Base-by-base conservation (phyloP, 73 alveolate species). In the Paramecium tetraurelia region DNA sequence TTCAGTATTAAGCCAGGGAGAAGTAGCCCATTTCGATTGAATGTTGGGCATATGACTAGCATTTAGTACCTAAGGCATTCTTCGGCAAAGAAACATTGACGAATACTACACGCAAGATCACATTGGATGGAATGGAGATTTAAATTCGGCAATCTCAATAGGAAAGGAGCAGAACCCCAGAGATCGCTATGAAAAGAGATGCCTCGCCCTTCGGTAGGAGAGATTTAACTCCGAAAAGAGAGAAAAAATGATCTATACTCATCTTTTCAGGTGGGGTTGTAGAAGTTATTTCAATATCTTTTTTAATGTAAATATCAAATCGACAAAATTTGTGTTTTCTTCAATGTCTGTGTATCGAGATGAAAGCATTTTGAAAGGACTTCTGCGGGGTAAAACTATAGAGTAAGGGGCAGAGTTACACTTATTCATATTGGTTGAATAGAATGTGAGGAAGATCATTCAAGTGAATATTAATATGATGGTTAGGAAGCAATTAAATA, bases 241-340 rank as follows among this genome's bases (percentile, higher is more conserved):
- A 43, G 53, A 38, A 38, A 43, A 40, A 40, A 72, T 72, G 86
- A 72, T 63, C 46, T 63, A 31, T 27, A 63, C 84, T 63, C 50
- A 31, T 33, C 36, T 72, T 21, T 72, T 29, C 29, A 36, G 35
- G 86, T 29, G 53, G 59, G 86, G 86, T 72, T 72, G 86, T 72
- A 40, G 22, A 36, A 29, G 86, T 72, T 33, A 72, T 72, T 72
- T 72, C 86, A 72, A 72, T 72, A 72, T 72, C 86, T 72, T 72
- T 72, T 72, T 72, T 72, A 72, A 72, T 72, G 86, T 72, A 72
- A 72, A 72, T 72, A 72, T 72, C 86, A 72, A 72, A 72, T 72
- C 86, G 86, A 43, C 86, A 72, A 72, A 72, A 36, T 72, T 72
- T 72, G 59, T 36, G 59, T 72, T 29, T 36, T 33, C 59, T 33